phyloP scores from a whole-genome alignment of 73 alveolate genomes.

The Effrenium voratum region DNA sequence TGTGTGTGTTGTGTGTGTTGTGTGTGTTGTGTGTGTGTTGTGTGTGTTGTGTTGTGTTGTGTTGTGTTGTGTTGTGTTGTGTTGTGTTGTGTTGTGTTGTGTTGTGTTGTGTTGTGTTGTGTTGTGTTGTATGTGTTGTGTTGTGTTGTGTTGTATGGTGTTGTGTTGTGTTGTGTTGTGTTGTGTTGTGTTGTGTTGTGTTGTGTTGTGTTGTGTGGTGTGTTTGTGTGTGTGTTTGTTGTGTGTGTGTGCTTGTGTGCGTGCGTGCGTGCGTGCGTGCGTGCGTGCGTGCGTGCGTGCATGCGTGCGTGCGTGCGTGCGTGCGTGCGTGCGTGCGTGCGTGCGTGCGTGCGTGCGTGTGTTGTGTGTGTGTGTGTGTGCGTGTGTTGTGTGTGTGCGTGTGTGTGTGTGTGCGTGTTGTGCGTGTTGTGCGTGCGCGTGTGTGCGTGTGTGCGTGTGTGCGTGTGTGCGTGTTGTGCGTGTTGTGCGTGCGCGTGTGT shows the following conservation, averaged over 20 bases:
- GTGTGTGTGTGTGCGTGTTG: neutral
- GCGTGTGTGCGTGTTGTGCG: neutral
- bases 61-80: too few relatives aligned
- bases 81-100: too few relatives aligned
- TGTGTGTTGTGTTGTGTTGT: too few relatives aligned
- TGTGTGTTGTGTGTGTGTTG: neutral
- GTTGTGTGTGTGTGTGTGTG: neutral
- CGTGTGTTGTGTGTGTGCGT: slow-evolving; percentile 16
- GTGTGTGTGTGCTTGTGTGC: slow-evolving; percentile 30
- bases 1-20: neutral
- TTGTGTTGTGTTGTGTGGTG: too few relatives aligned
- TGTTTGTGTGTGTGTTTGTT: neutral
- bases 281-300: slow-evolving; percentile 42
- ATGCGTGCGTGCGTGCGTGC: slow-evolving; percentile 35
- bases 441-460: slow-evolving; percentile 38
- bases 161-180: too few relatives aligned
- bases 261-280: slow-evolving; percentile 41
- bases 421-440: slow-evolving; percentile 14
- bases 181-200: too few relatives aligned
- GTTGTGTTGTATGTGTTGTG: neutral
- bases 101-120: neutral
- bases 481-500: slow-evolving; percentile 6
- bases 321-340: slow-evolving; percentile 41
- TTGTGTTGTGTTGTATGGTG: too few relatives aligned
- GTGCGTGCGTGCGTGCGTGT: slow-evolving; percentile 41